These are phyloP conservation scores for Pharnaceum exiguum DNA, from an alignment of 148 eudicot genomes.

Conservation along the genomic window DNA sequence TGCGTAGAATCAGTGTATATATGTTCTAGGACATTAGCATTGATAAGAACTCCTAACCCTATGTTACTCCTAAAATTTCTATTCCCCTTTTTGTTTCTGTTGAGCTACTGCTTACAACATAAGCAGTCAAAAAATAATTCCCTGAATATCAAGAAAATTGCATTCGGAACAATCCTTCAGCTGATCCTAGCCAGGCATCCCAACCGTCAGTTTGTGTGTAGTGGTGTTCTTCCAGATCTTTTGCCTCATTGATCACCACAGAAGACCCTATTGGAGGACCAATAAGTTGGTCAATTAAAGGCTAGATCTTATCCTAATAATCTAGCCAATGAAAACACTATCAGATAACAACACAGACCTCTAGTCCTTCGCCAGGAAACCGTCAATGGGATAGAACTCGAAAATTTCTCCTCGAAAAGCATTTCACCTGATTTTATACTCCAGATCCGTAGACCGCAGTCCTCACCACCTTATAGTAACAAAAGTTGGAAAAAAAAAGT, in stretches of 20 bases:
- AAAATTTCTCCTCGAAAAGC: conserved; percentile 59
- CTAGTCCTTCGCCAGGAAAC: conserved; percentile 58
- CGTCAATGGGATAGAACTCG: conserved; percentile 43
- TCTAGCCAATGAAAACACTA: background rate
- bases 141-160: conserved; percentile 35
- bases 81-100: background rate
- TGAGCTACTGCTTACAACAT: background rate
- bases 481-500: background rate
- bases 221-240: conserved; percentile 1
- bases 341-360: conserved; percentile 22
- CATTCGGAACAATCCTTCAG: conserved; percentile 61
- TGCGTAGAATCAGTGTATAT: no score
- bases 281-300: no score
- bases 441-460: conserved; percentile 67
- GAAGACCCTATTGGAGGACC: conserved; percentile 18
- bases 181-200: conserved; percentile 82
- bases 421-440: conserved; percentile 73
- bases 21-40: no score
- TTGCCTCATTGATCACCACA: background rate
- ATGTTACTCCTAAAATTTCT: no score
- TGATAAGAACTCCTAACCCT: no score
- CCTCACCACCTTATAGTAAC: conserved; percentile 72
- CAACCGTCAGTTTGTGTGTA: conserved; percentile 15
- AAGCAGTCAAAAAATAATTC: background rate
- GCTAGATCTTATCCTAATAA: background rate